Base-by-base conservation (phyloP, 495 filamentous ascomycete species). In the Hyaloscypha bicolor region DNA sequence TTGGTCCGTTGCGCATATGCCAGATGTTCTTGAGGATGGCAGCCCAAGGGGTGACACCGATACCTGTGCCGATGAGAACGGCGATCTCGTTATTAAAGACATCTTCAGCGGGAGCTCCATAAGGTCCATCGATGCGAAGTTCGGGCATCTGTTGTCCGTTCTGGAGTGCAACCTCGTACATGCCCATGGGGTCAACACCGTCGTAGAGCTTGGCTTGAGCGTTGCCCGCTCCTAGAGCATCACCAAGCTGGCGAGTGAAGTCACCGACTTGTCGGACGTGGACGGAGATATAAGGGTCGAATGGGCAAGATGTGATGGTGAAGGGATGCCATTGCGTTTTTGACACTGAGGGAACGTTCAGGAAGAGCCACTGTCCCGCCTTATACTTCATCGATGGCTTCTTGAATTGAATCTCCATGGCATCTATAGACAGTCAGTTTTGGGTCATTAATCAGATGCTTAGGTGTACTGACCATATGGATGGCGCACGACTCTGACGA, bases 11-110 rank as follows among this genome's bases (percentile, higher is more conserved):
- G 45, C 95, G 92, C 67, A 94, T 83, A 74, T 99, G 93, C 91
- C 92, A 99, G 81, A 99, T 98, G 76, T 96, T 97, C 81, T 99
- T 99, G 55, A 99, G 84, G 71, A 98, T 98, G 14, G 91, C 88
- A 8, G 95, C 95, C 93, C 95, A 99, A 4, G 95, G 95, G 5
- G 95, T 99, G 39, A 98, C 94, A 72, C 95, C 95, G 71, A 99
- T 99, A 77, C 95, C 95, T 2, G 95, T 97, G 61, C 95, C 95
- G 71, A 98, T 94, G 60, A 99, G 88, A 3, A 99, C 90, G 19
- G 95, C 94, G 72, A 99, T 93, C 82, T 99, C 95, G 79, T 98
- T 97, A 74, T 98, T 92, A 78, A 99, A 97, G 55, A 99, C 91
- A 74, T 95, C 92, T 78, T 99, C 95, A 39, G 95, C 96, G 0